These are phyloP conservation scores for Picea abies DNA, from an alignment of 83 land plant species.

Conservation along the genomic window DNA sequence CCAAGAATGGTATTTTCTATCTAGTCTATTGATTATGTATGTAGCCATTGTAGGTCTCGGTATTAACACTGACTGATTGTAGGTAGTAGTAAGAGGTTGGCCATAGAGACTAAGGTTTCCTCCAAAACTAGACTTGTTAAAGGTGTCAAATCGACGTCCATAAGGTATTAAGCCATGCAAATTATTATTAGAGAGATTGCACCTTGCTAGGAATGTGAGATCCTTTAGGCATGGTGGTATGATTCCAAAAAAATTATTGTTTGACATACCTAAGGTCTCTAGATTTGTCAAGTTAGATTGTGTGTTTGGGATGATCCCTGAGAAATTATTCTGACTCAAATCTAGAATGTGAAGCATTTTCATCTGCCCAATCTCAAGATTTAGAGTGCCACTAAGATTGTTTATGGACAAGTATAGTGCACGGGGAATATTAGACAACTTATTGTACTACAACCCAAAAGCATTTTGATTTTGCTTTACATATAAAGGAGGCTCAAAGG, in stretches of 20 bases:
- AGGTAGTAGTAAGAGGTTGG: slow-evolving; percentile 18
- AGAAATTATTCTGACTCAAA: slow-evolving; percentile 31
- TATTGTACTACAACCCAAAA: slow-evolving; percentile 41
- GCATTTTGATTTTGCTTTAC: slow-evolving; percentile 21
- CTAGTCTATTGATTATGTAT: slow-evolving; percentile 14
- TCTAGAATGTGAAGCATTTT: slow-evolving; percentile 37
- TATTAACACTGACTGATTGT: slow-evolving; percentile 20
- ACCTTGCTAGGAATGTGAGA: slow-evolving; percentile 43
- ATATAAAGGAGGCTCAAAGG: slow-evolving; percentile 35
- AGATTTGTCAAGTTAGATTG: slow-evolving; percentile 33
- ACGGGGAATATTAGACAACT: slow-evolving; percentile 46
- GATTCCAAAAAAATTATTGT: slow-evolving; percentile 38
- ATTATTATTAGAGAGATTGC: slow-evolving; percentile 45
- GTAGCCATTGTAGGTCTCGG: neutral
- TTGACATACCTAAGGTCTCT: slow-evolving; percentile 40
- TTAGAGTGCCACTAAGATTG: slow-evolving; percentile 36
- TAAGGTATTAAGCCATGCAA: slow-evolving; percentile 47
- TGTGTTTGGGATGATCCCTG: slow-evolving; percentile 45
- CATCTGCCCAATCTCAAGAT: slow-evolving; percentile 46
- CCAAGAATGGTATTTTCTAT: slow-evolving; percentile 14
- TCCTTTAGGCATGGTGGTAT: slow-evolving; percentile 38
- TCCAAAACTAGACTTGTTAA: slow-evolving; percentile 39
- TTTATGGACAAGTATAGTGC: slow-evolving; percentile 40
- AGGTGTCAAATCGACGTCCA: slow-evolving; percentile 51
- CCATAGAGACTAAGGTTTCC: slow-evolving; percentile 55